Percentiles rank a stretch among this genome's conserved stretches.
phyloP scores from a whole-genome alignment of 1,284 basidiomycete species.

The Marasmius tenuissimus region DNA sequence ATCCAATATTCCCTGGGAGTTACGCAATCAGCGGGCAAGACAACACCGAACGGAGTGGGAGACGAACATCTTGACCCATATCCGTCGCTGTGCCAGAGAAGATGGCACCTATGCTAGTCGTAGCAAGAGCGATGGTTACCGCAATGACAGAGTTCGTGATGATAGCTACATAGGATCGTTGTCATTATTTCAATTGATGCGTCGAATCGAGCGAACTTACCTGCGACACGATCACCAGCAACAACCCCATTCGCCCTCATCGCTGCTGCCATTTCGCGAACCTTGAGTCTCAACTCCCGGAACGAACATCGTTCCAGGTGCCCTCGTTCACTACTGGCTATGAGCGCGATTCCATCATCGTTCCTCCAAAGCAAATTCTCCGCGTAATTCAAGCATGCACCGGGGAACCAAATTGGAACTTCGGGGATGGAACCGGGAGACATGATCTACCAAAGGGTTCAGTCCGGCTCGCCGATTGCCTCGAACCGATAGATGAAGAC shows the following conservation, averaged over 20 bases:
- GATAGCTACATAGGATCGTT: slow-evolving; percentile 43
- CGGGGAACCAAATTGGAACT: slow-evolving; percentile 79
- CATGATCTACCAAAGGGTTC: slow-evolving; percentile 32
- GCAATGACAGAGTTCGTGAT: slow-evolving; percentile 58
- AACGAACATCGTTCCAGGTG: slow-evolving; percentile 46
- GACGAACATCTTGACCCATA: slow-evolving; percentile 59
- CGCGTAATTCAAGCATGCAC: slow-evolving; percentile 78
- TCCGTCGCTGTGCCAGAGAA: slow-evolving; percentile 69
- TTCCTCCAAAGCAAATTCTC: slow-evolving; percentile 77
- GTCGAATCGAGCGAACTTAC: slow-evolving; percentile 31
- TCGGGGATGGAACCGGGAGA: slow-evolving; percentile 46
- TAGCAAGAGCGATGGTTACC: slow-evolving; percentile 58
- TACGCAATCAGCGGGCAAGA: neutral
- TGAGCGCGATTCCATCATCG: slow-evolving; percentile 58
- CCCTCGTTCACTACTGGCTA: slow-evolving; percentile 53
- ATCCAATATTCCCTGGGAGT: slow-evolving; percentile 59
- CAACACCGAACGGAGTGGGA: neutral
- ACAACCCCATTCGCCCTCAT: slow-evolving; percentile 53
- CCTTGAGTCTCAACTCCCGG: slow-evolving; percentile 49
- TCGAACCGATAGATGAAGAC: too few species aligned
- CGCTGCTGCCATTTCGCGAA: slow-evolving; percentile 55
- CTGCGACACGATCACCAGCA: slow-evolving; percentile 63
- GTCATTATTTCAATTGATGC: neutral
- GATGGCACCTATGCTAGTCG: slow-evolving; percentile 60
- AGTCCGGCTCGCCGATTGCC: neutral